Evolutionary conservation across 2,329 filamentous ascomycete species (phyloP).

Genomic region (Macrophomina pseudophaseolina): DNA sequence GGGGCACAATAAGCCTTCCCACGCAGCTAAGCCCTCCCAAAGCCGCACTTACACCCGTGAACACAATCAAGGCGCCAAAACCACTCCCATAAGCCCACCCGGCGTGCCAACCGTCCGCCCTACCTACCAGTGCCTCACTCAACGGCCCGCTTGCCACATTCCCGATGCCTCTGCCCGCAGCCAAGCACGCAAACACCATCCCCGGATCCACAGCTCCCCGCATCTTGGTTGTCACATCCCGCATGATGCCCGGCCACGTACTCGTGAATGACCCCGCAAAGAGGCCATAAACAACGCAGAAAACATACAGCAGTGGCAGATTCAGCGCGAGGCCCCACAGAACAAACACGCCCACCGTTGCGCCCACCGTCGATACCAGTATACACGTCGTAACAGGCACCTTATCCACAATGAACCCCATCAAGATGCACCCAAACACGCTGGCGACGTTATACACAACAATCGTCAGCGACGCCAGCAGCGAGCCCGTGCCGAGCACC

Average conservation of each 20-base stretch:
- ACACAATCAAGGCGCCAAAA: conserved; percentile 49
- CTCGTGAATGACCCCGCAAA: conserved; percentile 38
- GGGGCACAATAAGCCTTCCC: conserved; percentile 31
- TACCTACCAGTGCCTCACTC: conserved; percentile 50
- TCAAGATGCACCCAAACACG: conserved; percentile 42
- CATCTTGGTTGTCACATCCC: conserved; percentile 30
- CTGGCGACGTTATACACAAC: conserved; percentile 44
- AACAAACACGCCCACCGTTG: conserved; percentile 49
- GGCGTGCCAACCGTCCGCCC: conserved; percentile 33
- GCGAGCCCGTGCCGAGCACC: conserved; percentile 31
- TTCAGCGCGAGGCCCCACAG: conserved; percentile 54
- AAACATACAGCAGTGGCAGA: conserved; percentile 40
- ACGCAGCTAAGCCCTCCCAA: conserved; percentile 37
- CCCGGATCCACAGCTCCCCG: conserved; percentile 49
- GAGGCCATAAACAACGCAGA: conserved; percentile 43
- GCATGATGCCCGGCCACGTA: conserved; percentile 38
- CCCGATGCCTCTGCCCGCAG: conserved; percentile 56
- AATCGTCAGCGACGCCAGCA: conserved; percentile 39
- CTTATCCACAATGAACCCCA: conserved; percentile 49
- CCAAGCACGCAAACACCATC: conserved; percentile 54
- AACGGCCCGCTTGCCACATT: conserved; percentile 57
- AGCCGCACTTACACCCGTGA: conserved; percentile 48
- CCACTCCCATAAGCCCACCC: conserved; percentile 46
- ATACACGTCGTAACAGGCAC: conserved; percentile 49
- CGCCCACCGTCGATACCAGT: conserved; percentile 48